phyloP scores from a whole-genome alignment of 805 yeast species.

The Gaillardinia entomophila region DNA sequence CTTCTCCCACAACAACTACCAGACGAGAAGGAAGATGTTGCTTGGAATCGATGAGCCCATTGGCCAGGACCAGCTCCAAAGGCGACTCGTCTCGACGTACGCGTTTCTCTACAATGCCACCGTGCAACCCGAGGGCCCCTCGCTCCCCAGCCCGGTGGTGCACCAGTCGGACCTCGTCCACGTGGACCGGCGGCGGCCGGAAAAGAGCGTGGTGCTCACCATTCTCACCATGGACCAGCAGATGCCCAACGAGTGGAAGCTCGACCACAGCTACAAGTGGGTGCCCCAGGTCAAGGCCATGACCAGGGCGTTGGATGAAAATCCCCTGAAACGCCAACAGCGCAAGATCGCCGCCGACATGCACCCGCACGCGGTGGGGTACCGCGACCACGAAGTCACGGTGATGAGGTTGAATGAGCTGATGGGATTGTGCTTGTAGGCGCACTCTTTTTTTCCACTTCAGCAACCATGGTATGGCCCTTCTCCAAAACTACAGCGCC shows the following conservation, averaged over 20 bases:
- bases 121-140: constrained; percentile 3
- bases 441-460: too few relatives aligned
- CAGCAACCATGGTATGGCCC: too few relatives aligned
- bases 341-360: constrained; percentile 2
- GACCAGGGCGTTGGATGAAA: not conserved
- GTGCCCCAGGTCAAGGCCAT: constrained; percentile 1
- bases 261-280: constrained; percentile 9
- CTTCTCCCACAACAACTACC: constrained; percentile 3
- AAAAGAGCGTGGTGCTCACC: constrained; percentile 5
- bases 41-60: constrained; percentile 3
- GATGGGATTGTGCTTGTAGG: constrained; percentile 6
- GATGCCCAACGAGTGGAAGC: constrained; percentile 4
- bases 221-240: constrained; percentile 9
- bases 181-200: constrained; percentile 4
- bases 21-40: constrained; percentile 5
- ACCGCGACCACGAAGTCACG: constrained; percentile 7
- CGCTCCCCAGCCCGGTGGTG: not conserved
- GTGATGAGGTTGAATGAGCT: constrained; percentile 9
- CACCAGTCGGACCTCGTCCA: constrained; percentile 6
- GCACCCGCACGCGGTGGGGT: constrained; percentile 6
- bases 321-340: constrained; percentile 1
- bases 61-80: constrained; percentile 1
- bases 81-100: constrained; percentile 9
- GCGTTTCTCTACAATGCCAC: constrained; percentile 12
- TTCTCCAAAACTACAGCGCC: too few relatives aligned